Percentiles rank a stretch among this genome's conserved stretches.
phyloP scores from a whole-genome alignment of 768 basidiomycete species.

The Boletus edulis region DNA sequence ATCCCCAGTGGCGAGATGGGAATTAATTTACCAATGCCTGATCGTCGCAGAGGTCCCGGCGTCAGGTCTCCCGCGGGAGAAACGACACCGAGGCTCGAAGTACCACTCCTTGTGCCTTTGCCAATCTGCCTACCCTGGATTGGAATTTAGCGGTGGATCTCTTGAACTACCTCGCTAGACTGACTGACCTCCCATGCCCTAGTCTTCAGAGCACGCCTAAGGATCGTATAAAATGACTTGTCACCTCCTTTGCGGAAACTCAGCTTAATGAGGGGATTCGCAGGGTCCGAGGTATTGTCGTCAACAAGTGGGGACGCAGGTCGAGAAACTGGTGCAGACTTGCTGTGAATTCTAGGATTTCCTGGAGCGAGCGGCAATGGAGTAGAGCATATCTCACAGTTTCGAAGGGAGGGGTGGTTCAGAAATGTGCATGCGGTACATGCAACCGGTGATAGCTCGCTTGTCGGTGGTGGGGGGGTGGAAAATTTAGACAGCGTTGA shows the following conservation, averaged over 20 bases:
- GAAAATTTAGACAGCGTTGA: slow-evolving; percentile 17
- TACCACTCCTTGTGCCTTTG: slow-evolving; percentile 16
- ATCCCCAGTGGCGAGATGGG: not conserved
- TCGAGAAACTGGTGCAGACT: slow-evolving; percentile 66
- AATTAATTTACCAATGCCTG: slow-evolving; percentile 28
- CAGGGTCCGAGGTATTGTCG: slow-evolving; percentile 26
- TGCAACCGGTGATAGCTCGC: slow-evolving; percentile 40
- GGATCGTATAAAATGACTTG: slow-evolving; percentile 71
- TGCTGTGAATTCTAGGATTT: slow-evolving; percentile 33
- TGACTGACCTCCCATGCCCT: slow-evolving; percentile 72
- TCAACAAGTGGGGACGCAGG: slow-evolving; percentile 48
- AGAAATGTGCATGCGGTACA: slow-evolving; percentile 93
- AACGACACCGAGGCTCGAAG: slow-evolving; percentile 18
- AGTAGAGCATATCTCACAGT: slow-evolving; percentile 87
- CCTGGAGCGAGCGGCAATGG: slow-evolving; percentile 44
- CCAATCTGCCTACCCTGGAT: slow-evolving; percentile 32
- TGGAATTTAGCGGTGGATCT: not conserved
- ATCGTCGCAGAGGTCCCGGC: slow-evolving; percentile 18
- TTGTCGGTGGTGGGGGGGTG: slow-evolving; percentile 20
- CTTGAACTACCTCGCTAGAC: slow-evolving; percentile 7
- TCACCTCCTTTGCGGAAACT: slow-evolving; percentile 94
- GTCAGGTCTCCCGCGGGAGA: slow-evolving; percentile 18
- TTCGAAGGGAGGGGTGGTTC: slow-evolving; percentile 69
- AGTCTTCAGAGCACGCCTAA: slow-evolving; percentile 66
- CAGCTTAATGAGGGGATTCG: slow-evolving; percentile 62